These are phyloP conservation scores for Yamadazyma sp. DNA, from an alignment of 1,139 yeast species.

Conservation along the genomic window DNA sequence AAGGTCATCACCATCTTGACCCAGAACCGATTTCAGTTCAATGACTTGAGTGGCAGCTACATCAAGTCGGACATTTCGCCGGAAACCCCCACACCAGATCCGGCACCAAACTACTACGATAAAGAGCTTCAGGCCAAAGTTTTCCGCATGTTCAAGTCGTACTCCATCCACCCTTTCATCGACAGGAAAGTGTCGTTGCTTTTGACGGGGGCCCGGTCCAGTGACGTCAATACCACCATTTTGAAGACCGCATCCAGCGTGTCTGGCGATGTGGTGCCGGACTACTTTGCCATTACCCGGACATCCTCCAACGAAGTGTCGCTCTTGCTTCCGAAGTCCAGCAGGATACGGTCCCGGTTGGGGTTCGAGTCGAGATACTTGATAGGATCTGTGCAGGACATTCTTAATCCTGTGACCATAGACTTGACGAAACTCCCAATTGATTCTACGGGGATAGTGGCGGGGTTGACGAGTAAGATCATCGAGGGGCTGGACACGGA, in stretches of 20 bases:
- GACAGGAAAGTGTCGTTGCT: constrained; percentile 42
- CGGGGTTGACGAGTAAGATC: constrained; percentile 59
- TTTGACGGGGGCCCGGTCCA: constrained; percentile 63
- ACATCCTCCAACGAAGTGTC: constrained; percentile 56
- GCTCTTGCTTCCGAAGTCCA: constrained; percentile 50
- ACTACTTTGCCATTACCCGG: constrained; percentile 59
- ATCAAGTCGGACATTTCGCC: constrained; percentile 14
- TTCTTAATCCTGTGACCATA: constrained; percentile 55
- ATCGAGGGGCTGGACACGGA: constrained; percentile 30
- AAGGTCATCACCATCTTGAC: constrained; percentile 48
- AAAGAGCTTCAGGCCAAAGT: constrained; percentile 31
- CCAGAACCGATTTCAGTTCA: constrained; percentile 42
- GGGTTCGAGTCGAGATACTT: constrained; percentile 45
- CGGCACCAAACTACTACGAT: constrained; percentile 5
- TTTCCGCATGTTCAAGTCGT: constrained; percentile 40
- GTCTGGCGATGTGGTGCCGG: constrained; percentile 34
- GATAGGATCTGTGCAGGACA: constrained; percentile 60
- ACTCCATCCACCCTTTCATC: constrained; percentile 46
- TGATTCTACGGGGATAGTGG: constrained; percentile 66
- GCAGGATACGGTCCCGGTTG: constrained; percentile 30
- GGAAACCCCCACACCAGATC: not conserved
- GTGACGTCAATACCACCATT: constrained; percentile 42
- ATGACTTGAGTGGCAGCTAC: constrained; percentile 39
- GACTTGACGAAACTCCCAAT: constrained; percentile 58
- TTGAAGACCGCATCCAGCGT: constrained; percentile 34